Conservation (phyloP, 2,329 filamentous ascomycete species). For the Malbranchea zuffiana region DNA sequence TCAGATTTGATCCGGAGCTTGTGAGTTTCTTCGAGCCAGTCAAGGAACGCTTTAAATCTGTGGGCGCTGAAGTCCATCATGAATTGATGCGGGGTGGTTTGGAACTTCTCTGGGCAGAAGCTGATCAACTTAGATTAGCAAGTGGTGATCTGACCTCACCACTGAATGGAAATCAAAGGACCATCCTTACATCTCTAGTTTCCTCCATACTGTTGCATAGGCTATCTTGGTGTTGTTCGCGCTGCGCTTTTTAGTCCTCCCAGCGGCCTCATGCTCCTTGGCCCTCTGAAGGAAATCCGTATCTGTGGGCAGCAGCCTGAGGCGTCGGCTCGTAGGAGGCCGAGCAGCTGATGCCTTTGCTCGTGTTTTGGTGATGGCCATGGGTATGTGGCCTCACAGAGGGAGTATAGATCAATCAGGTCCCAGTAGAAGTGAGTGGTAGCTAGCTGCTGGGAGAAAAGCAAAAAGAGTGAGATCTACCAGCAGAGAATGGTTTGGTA, state of each 20-base stretch:
- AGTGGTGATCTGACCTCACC: neutral
- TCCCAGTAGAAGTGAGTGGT: neutral
- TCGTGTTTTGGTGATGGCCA: conserved; percentile 1
- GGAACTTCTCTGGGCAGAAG: neutral
- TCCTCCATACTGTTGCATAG: neutral
- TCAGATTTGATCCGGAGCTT: neutral
- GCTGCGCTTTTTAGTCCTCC: conserved; percentile 1
- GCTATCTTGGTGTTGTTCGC: neutral
- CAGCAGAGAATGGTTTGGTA: too few relatives aligned
- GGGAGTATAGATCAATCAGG: neutral
- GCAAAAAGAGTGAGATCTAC: too few relatives aligned
- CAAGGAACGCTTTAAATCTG: conserved; percentile 2
- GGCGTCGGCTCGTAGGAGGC: neutral
- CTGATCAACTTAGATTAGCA: neutral
- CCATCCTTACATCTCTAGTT: conserved; percentile 1
- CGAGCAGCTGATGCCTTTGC: neutral
- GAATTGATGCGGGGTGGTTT: neutral
- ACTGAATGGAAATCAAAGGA: neutral
- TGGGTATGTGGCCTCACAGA: neutral
- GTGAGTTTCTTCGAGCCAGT: conserved; percentile 6
- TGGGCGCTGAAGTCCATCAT: neutral
- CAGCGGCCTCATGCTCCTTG: conserved; percentile 3
- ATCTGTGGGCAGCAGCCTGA: conserved; percentile 1
- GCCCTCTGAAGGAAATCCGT: conserved; percentile 1
- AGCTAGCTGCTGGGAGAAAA: too few relatives aligned